Evolutionary conservation across 805 yeast species (phyloP), one percentile per base, ranked within the genome.

Genomic region (Saccharomycopsis capsularis): DNA sequence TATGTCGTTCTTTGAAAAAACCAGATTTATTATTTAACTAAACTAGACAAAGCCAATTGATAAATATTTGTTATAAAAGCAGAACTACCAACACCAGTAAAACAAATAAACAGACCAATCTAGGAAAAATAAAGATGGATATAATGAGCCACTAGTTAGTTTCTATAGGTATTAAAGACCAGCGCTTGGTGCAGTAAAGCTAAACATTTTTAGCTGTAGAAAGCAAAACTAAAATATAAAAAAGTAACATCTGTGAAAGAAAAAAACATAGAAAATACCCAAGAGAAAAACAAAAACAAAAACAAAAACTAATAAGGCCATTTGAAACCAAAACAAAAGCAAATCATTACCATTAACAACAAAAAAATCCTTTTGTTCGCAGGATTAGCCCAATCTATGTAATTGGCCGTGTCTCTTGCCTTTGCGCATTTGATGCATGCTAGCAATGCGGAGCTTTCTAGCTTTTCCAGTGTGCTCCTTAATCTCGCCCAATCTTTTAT

Each of bases 401-500:
- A n/a, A n/a, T n/a, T n/a, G n/a, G n/a, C n/a, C n/a, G n/a, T n/a
- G n/a, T 21, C 45, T 42, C 18, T 30, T 42, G 9, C 23, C 38
- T 13, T 42, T 42, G n/a, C 30, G 45, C 24, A 24, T 27, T 29
- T 47, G 35, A n/a, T 43, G 51, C 45, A 45, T 56, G 46, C 65
- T 61, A 44, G 60, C 61, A 57, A 64, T 62, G 3, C 68, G 68
- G 54, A 63, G 58, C 53, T 70, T 59, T 59, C 68, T 68, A 21
- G 68, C 68, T 49, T 65, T 65, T 56, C 64, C 69, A 54, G 69
- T 73, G 55, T 55, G 76, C 60, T 61, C 60, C 57, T 76, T 75
- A 41, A 78, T 78, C 50, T 73, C 79, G 42, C 69, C 70, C 58
- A 77, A 66, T 60, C 74, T 78, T 44, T 60, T 62, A 40, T 19